phyloP scores from a whole-genome alignment of 148 eudicot genomes.

The Bassia scoparia region DNA sequence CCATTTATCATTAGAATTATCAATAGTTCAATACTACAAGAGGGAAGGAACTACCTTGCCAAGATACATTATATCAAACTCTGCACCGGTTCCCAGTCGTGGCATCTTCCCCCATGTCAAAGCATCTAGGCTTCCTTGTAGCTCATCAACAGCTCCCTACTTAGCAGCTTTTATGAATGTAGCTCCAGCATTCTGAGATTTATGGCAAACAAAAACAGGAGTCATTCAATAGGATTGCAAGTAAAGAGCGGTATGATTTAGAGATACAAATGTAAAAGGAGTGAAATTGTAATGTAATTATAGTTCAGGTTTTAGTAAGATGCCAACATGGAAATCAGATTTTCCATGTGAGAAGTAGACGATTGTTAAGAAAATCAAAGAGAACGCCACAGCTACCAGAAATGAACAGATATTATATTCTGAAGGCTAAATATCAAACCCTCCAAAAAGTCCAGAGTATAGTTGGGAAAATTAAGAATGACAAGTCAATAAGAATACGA shows the following conservation, averaged over 20 bases:
- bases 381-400: not conserved
- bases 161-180: slow-evolving; percentile 81
- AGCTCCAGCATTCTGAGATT: slow-evolving; percentile 67
- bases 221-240: not conserved
- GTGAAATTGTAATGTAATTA: not conserved
- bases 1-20: not conserved
- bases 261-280: not conserved
- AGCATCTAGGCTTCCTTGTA: slow-evolving; percentile 74
- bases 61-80: slow-evolving; percentile 64
- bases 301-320: not conserved
- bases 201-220: not conserved
- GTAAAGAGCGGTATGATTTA: not conserved
- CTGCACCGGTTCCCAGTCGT: slow-evolving; percentile 69
- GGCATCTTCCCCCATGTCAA: slow-evolving; percentile 90
- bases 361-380: not conserved
- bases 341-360: not conserved
- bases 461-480: no score
- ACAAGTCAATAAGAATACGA: not conserved
- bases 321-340: not conserved
- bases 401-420: not conserved
- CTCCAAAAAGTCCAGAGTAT: not conserved
- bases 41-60: slow-evolving; percentile 48
- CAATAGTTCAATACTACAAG: not conserved
- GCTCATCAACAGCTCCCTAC: slow-evolving; percentile 54
- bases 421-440: not conserved